Percentiles rank a stretch among this genome's conserved stretches.
Conservation (phyloP, 2,329 filamentous ascomycete species). For the Rutstroemia sydowiana region DNA sequence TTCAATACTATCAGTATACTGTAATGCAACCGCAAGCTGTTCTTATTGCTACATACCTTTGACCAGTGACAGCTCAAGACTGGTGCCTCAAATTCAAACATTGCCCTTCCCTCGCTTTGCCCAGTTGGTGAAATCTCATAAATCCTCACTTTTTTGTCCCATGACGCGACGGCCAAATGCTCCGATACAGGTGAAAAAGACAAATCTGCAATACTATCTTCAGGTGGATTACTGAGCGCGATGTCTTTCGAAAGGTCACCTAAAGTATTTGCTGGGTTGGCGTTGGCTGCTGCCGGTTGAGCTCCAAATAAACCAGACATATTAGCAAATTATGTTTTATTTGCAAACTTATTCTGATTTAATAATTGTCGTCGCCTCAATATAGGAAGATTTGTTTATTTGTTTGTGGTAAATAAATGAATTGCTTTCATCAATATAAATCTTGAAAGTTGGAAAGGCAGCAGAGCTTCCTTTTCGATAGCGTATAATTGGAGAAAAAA, state of each 20-base stretch:
- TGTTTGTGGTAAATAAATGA: conserved; percentile 2
- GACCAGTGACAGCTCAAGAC: conserved; percentile 84
- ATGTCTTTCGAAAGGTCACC: conserved; percentile 91
- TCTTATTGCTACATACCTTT: conserved; percentile 52
- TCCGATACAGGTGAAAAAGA: conserved; percentile 72
- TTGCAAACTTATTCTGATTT: background rate
- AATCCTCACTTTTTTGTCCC: conserved; percentile 97
- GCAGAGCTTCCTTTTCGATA: background rate
- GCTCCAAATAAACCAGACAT: conserved; percentile 60
- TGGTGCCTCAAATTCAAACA: conserved; percentile 79
- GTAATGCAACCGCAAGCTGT: background rate
- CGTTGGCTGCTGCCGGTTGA: conserved; percentile 39
- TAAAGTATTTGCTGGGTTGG: conserved; percentile 58
- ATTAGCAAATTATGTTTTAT: background rate
- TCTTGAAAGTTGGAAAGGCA: background rate
- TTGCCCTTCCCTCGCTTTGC: conserved; percentile 74
- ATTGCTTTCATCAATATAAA: conserved; percentile 6
- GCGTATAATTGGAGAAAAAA: background rate
- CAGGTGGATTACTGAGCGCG: conserved; percentile 66
- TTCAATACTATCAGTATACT: conserved; percentile 8
- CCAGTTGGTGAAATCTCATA: conserved; percentile 81
- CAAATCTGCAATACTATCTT: conserved; percentile 84
- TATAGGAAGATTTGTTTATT: background rate
- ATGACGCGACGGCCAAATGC: conserved; percentile 82
- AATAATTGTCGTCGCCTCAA: background rate